These are phyloP conservation scores for Nectriaceae sp. DNA, from an alignment of 2,329 filamentous ascomycete genomes.

Conservation along the genomic window DNA sequence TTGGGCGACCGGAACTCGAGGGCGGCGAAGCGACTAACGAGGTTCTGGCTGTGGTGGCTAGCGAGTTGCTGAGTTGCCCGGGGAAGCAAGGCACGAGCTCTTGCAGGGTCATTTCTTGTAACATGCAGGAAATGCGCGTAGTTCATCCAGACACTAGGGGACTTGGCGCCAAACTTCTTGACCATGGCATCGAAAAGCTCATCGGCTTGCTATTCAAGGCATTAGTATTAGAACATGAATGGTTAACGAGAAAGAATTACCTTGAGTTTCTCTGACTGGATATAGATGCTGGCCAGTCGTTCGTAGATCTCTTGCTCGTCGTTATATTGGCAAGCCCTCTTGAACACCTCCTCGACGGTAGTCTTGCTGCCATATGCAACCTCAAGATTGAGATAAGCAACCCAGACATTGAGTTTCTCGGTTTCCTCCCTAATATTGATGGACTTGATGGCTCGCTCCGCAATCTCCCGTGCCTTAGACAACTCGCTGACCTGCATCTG, in stretches of 20 bases:
- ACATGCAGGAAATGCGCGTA: slow-evolving; percentile 92
- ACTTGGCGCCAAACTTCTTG: slow-evolving; percentile 84
- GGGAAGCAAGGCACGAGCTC: slow-evolving; percentile 74
- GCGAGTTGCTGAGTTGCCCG: slow-evolving; percentile 85
- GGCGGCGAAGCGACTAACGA: slow-evolving; percentile 86
- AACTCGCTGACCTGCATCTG: slow-evolving; percentile 91
- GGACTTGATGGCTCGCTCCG: slow-evolving; percentile 84
- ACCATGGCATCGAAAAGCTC: slow-evolving; percentile 81
- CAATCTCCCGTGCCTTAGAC: slow-evolving; percentile 83
- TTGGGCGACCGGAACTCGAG: slow-evolving; percentile 85
- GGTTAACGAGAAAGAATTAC: slow-evolving; percentile 52
- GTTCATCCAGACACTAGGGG: slow-evolving; percentile 85
- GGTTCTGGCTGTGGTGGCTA: slow-evolving; percentile 60
- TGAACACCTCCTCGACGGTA: slow-evolving; percentile 82
- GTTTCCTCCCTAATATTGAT: slow-evolving; percentile 90
- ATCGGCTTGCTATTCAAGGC: slow-evolving; percentile 73
- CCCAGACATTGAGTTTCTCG: slow-evolving; percentile 95
- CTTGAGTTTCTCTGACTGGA: slow-evolving; percentile 82
- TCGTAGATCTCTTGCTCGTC: slow-evolving; percentile 89
- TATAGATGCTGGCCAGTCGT: slow-evolving; percentile 90
- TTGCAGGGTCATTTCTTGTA: slow-evolving; percentile 67
- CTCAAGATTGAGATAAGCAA: slow-evolving; percentile 91
- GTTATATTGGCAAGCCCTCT: slow-evolving; percentile 90
- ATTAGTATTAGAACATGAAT: slow-evolving; percentile 26
- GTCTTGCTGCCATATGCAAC: slow-evolving; percentile 86